These are phyloP conservation scores for Penicillium pancosmium DNA, from an alignment of 495 filamentous ascomycete genomes.

Conservation along the genomic window DNA sequence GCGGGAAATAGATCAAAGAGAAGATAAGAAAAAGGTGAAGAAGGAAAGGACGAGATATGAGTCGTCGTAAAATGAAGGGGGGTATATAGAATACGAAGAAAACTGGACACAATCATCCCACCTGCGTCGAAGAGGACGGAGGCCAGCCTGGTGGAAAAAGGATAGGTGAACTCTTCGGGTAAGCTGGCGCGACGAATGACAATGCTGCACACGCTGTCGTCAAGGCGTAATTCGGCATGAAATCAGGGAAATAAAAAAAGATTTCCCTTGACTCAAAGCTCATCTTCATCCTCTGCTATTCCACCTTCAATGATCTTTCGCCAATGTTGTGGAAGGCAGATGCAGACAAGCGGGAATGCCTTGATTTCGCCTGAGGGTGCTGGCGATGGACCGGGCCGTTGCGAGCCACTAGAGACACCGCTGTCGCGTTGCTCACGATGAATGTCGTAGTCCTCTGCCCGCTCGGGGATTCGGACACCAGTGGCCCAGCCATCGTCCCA, in stretches of 20 bases:
- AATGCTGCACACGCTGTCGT: constrained; percentile 44
- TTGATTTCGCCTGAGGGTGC: constrained; percentile 84
- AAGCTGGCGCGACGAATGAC: constrained; percentile 26
- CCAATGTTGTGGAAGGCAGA: constrained; percentile 97
- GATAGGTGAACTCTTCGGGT: constrained; percentile 25
- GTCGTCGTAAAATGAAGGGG: constrained; percentile 32
- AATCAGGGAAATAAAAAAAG: constrained; percentile 20
- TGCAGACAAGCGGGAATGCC: constrained; percentile 96
- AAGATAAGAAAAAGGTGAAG: constrained; percentile 21
- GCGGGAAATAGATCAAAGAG: constrained; percentile 16
- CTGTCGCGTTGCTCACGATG: constrained; percentile 84
- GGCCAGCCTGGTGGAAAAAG: constrained; percentile 26
- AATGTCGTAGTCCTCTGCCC: constrained; percentile 85
- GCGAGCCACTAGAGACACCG: constrained; percentile 85
- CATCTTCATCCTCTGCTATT: constrained; percentile 39
- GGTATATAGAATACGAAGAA: constrained; percentile 41
- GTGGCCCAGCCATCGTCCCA: constrained; percentile 99
- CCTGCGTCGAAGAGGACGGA: constrained; percentile 12
- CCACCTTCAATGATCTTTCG: constrained; percentile 89
- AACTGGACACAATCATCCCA: constrained; percentile 24
- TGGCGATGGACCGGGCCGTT: constrained; percentile 61
- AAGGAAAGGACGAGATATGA: constrained; percentile 26
- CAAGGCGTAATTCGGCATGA: constrained; percentile 43
- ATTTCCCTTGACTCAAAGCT: constrained; percentile 29
- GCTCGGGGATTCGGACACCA: constrained; percentile 77